Conservation (phyloP, 2,329 filamentous ascomycete genomes). For the Seiridium cupressi region DNA sequence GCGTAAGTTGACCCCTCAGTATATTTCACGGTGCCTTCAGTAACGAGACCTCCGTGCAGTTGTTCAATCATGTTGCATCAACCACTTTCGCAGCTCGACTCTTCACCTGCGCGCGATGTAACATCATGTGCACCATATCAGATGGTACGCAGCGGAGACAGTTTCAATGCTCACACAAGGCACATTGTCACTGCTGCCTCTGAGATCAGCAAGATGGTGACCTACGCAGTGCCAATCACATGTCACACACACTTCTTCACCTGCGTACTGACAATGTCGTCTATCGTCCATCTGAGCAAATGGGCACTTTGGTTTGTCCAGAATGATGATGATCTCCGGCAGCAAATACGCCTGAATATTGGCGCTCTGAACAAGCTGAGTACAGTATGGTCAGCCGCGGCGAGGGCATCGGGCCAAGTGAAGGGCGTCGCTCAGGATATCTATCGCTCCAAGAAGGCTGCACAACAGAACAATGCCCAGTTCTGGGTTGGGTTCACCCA, state of each 20-base stretch:
- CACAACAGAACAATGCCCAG: constrained; percentile 48
- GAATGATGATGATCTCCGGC: constrained; percentile 66
- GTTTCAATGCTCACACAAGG: constrained; percentile 67
- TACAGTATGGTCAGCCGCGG: constrained; percentile 70
- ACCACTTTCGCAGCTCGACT: constrained; percentile 73
- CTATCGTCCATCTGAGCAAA: constrained; percentile 78
- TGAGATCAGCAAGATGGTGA: constrained; percentile 72
- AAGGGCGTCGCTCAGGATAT: constrained; percentile 78
- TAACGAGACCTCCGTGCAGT: constrained; percentile 23
- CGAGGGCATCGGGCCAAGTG: constrained; percentile 69
- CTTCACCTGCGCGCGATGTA: constrained; percentile 53
- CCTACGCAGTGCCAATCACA: constrained; percentile 68
- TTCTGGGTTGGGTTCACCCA: constrained; percentile 56
- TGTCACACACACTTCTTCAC: constrained; percentile 83
- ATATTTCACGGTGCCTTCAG: not conserved
- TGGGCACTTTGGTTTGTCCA: constrained; percentile 66
- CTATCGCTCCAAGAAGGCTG: constrained; percentile 54
- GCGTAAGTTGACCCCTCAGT: constrained; percentile 37
- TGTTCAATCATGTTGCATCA: constrained; percentile 76
- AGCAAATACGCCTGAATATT: constrained; percentile 76
- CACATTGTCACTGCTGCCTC: constrained; percentile 80
- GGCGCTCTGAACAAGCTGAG: constrained; percentile 70
- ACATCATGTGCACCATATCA: constrained; percentile 66
- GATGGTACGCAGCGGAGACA: constrained; percentile 44
- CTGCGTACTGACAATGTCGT: constrained; percentile 74